Evolutionary conservation across 1,284 basidiomycete genomes (phyloP).

Genomic region (Wolfiporia cocos): DNA sequence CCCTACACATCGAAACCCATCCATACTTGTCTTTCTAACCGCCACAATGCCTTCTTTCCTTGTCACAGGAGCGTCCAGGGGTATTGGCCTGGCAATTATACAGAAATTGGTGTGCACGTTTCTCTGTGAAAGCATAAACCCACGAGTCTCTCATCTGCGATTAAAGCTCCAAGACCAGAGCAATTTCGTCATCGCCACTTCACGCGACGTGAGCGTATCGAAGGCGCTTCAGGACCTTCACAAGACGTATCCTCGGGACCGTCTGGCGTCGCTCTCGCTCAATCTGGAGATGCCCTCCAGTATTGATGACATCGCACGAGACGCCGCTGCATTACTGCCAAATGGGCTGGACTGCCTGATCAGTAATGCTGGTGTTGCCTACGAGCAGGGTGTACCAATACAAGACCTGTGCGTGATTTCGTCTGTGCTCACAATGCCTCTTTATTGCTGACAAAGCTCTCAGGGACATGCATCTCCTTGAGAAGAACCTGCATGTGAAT

Average conservation of each 20-base stretch:
- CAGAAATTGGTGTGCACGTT: neutral
- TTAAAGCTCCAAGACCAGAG: neutral
- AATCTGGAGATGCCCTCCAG: neutral
- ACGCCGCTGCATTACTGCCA: slow-evolving; percentile 1
- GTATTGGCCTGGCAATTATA: neutral
- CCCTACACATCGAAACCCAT: neutral
- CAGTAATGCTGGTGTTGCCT: slow-evolving; percentile 1
- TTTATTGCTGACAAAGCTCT: no score
- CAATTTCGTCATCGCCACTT: neutral
- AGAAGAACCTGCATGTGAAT: slow-evolving; percentile 4
- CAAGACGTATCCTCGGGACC: neutral
- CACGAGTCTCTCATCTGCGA: no score
- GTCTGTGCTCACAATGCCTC: no score
- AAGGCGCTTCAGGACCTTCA: neutral
- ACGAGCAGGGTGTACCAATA: neutral
- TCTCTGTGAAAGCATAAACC: neutral
- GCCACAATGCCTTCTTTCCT: slow-evolving; percentile 1
- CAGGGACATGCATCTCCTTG: slow-evolving; percentile 1
- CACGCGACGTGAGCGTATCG: neutral
- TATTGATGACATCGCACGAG: neutral
- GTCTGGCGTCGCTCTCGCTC: neutral
- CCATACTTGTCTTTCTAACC: no score
- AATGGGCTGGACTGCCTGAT: slow-evolving; percentile 3
- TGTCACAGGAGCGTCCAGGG: neutral
- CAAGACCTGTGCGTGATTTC: neutral